Conservation (phyloP, 768 basidiomycete species). For the Symmetrospora coprosmae region DNA sequence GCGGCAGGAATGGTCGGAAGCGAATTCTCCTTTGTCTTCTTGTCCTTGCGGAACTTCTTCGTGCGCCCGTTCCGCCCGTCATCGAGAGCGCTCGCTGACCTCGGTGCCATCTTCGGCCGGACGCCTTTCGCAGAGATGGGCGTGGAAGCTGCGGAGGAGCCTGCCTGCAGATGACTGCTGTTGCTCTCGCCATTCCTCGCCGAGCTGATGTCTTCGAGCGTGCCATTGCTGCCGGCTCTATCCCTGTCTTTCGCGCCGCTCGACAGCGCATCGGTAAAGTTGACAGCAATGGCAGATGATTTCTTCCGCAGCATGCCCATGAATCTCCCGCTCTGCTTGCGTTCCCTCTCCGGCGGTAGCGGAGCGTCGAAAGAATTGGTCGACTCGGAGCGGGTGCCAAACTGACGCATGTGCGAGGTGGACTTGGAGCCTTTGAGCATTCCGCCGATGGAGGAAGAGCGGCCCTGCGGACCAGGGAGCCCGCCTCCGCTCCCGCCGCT, state of each 20-base stretch:
- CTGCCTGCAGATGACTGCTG: too few species aligned
- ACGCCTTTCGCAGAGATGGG: background rate
- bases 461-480: too few species aligned
- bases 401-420: background rate
- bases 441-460: background rate
- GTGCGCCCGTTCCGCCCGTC: background rate
- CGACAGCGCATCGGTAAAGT: background rate
- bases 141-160: too few species aligned
- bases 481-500: too few species aligned
- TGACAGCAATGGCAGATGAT: background rate
- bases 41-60: background rate
- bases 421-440: background rate
- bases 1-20: too few species aligned
- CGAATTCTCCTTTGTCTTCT: background rate
- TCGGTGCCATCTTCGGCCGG: conserved; percentile 3
- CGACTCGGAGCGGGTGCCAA: background rate
- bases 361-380: background rate
- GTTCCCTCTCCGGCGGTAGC: background rate
- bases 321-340: conserved; percentile 4
- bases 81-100: background rate
- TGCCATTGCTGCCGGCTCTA: too few species aligned
- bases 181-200: too few species aligned
- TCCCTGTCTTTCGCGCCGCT: too few species aligned
- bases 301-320: conserved; percentile 20
- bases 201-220: too few species aligned